phyloP scores from a whole-genome alignment of 179 eudicot species.

The Nepenthes alata region DNA sequence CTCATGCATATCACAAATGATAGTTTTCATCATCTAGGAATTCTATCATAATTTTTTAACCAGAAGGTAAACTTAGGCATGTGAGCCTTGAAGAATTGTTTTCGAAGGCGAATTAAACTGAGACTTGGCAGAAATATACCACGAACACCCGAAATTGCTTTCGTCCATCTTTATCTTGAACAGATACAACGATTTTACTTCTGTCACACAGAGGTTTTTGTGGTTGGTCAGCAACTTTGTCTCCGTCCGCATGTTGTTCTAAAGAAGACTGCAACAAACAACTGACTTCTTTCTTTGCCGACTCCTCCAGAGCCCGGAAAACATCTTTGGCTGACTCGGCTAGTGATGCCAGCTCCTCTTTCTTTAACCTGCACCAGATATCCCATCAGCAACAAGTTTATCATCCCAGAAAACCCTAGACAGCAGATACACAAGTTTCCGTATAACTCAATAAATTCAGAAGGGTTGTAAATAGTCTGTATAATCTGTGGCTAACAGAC shows the following conservation, averaged over 20 bases:
- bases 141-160: constrained; percentile 42
- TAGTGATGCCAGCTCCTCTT: constrained; percentile 43
- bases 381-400: not conserved
- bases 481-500: too few relatives aligned
- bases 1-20: too few relatives aligned
- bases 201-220: constrained; percentile 25
- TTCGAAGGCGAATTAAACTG: too few relatives aligned
- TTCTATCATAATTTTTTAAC: too few relatives aligned
- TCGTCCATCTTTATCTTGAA: constrained; percentile 42
- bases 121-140: constrained; percentile 17
- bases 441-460: too few relatives aligned
- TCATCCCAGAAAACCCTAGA: not conserved
- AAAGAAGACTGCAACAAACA: constrained; percentile 14
- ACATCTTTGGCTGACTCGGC: constrained; percentile 42
- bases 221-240: constrained; percentile 13
- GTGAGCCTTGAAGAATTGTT: too few relatives aligned
- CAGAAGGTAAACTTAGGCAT: too few relatives aligned
- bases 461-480: too few relatives aligned
- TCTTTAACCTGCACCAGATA: constrained; percentile 28
- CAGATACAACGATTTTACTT: constrained; percentile 40
- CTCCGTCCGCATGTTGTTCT: not conserved
- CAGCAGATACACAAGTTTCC: not conserved
- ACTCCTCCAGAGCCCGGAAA: constrained; percentile 30
- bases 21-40: too few relatives aligned
- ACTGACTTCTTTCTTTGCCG: constrained; percentile 22